Conservation (phyloP, 805 yeast genomes). For the Candida namnaoensis region DNA sequence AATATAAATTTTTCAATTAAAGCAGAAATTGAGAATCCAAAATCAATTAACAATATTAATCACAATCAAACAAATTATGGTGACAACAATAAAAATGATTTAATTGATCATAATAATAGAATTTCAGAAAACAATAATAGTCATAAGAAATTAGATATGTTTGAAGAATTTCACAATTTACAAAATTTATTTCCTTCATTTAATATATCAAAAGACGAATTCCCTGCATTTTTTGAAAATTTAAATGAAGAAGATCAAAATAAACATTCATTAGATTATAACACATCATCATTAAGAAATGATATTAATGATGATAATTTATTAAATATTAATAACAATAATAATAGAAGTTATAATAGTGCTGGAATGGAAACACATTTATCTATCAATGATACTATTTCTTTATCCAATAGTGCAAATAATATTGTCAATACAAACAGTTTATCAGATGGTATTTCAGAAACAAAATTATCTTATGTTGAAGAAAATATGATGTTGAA, state of each 20-base stretch:
- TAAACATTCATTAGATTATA: neutral
- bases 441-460: no score
- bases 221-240: conserved; percentile 9
- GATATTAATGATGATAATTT: neutral
- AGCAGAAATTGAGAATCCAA: neutral
- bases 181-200: conserved; percentile 18
- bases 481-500: conserved; percentile 48
- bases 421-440: neutral
- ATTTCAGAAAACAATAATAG: no score
- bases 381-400: neutral
- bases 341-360: no score
- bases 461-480: conserved; percentile 21
- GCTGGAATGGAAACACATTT: neutral
- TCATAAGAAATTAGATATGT: conserved; percentile 1
- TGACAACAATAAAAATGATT: no score
- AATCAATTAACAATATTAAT: neutral
- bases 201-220: conserved; percentile 5
- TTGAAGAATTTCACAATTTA: conserved; percentile 16
- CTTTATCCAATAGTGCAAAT: neutral
- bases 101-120: no score
- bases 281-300: neutral
- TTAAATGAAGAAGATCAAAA: neutral
- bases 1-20: no score
- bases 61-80: no score
- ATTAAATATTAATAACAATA: neutral